Percentiles rank a stretch among this genome's conserved stretches.
Conservation (phyloP, 805 yeast genomes). For the Starmerella apis region DNA sequence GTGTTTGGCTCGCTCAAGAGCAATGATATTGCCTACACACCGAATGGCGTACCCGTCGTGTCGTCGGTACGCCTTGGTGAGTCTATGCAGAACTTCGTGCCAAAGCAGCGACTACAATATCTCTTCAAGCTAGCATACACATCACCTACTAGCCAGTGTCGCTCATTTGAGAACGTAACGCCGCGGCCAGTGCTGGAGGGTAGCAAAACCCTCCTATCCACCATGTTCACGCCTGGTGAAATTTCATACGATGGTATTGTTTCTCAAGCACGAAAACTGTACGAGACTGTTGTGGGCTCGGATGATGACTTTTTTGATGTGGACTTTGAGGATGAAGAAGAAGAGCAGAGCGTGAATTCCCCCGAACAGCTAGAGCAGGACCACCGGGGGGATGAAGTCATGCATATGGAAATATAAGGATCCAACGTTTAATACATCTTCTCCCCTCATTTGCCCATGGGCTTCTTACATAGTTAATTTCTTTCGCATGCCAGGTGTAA, state of each 20-base stretch:
- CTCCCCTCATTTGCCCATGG: background rate
- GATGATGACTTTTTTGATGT: slow-evolving; percentile 94
- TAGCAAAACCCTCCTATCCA: slow-evolving; percentile 31
- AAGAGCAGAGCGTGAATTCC: slow-evolving; percentile 34
- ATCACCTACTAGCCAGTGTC: slow-evolving; percentile 34
- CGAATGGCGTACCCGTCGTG: slow-evolving; percentile 57
- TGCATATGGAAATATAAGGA: slow-evolving; percentile 27
- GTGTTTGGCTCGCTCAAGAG: slow-evolving; percentile 47
- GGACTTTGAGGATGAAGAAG: slow-evolving; percentile 92
- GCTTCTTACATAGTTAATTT: background rate
- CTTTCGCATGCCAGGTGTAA: slow-evolving; percentile 1
- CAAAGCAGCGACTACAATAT: slow-evolving; percentile 58
- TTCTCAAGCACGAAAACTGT: slow-evolving; percentile 65
- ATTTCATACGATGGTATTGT: slow-evolving; percentile 85
- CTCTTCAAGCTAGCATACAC: slow-evolving; percentile 52
- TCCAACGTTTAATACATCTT: background rate
- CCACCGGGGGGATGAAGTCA: slow-evolving; percentile 27
- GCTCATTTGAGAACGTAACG: slow-evolving; percentile 15
- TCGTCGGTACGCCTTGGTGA: slow-evolving; percentile 80
- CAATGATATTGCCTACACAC: slow-evolving; percentile 43
- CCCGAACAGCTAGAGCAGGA: slow-evolving; percentile 33
- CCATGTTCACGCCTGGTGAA: slow-evolving; percentile 69
- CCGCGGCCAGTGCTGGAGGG: slow-evolving; percentile 21
- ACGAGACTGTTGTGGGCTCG: slow-evolving; percentile 73
- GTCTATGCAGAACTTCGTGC: slow-evolving; percentile 73